These are phyloP conservation scores for Pestalotiopsis sp. DNA, from an alignment of 2,329 filamentous ascomycete genomes.

Conservation along the genomic window DNA sequence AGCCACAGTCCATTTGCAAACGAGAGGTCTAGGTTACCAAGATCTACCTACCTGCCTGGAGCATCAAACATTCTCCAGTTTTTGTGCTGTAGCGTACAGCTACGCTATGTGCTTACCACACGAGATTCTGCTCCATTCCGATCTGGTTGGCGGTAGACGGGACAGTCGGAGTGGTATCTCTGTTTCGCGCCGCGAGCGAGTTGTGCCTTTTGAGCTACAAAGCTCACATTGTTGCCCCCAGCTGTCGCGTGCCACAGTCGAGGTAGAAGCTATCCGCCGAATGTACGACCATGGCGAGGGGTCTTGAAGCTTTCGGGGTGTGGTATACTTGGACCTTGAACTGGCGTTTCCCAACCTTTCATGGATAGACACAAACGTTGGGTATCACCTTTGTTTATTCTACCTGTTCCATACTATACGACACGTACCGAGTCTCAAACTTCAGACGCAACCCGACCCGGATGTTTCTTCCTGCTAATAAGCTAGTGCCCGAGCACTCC, in stretches of 20 bases:
- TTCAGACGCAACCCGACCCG: slow-evolving; percentile 4
- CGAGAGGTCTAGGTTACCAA: background rate
- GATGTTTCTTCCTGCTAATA: slow-evolving; percentile 1
- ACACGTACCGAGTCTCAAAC: slow-evolving; percentile 9
- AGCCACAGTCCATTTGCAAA: background rate
- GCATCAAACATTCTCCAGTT: background rate
- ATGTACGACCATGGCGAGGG: background rate
- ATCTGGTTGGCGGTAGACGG: background rate
- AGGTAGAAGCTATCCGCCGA: background rate
- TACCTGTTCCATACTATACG: background rate
- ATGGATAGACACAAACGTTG: background rate
- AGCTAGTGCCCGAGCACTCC: slow-evolving; percentile 10
- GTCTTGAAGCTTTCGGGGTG: background rate
- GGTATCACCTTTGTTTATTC: background rate
- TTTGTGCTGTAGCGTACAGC: background rate
- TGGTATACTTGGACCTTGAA: background rate
- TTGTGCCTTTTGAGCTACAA: background rate
- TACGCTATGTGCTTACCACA: background rate
- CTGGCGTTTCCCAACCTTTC: background rate
- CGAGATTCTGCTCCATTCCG: background rate
- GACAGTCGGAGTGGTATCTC: background rate
- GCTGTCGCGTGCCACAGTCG: background rate
- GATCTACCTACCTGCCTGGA: background rate
- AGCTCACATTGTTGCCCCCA: background rate
- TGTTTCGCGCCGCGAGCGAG: background rate